A percentile compares a stretch with the other conserved stretches of the same genome.
Conservation (phyloP, 192 early-diverging fungal genomes). For the Geranomyces variabilis region DNA sequence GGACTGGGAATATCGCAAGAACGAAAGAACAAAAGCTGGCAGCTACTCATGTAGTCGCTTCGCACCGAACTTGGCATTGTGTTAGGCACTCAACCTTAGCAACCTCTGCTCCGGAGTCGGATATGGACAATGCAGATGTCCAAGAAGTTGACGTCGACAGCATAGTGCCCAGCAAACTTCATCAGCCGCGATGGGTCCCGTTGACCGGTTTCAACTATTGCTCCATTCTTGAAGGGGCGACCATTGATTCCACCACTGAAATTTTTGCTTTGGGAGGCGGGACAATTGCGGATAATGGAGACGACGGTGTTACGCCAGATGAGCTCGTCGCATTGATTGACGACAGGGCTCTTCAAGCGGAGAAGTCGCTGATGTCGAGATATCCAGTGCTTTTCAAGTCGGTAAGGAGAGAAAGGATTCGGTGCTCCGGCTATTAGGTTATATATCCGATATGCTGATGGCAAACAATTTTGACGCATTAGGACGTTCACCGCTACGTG, state of each 20-base stretch:
- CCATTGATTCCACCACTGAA: constrained; percentile 36
- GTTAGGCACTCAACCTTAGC: not conserved
- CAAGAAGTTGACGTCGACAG: not conserved
- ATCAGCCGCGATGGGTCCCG: not conserved
- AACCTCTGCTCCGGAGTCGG: not conserved
- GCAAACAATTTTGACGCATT: not conserved
- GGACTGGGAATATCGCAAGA: too few species aligned
- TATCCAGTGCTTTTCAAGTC: not conserved
- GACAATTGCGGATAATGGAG: constrained; percentile 13
- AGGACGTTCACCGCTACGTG: constrained; percentile 43
- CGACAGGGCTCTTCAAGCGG: constrained; percentile 27
- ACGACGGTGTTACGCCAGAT: constrained; percentile 27
- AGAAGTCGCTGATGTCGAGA: not conserved
- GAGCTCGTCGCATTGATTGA: constrained; percentile 44
- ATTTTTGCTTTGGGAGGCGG: constrained; percentile 33
- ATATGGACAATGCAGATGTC: not conserved
- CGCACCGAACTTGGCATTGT: not conserved
- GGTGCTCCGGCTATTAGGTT: too few species aligned
- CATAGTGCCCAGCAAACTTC: not conserved
- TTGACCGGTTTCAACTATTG: constrained; percentile 44
- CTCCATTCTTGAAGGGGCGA: constrained; percentile 41
- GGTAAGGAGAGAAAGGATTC: not conserved
- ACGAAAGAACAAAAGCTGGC: too few species aligned
- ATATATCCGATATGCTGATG: not conserved
- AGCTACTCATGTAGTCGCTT: not conserved